Evolutionary conservation across 202 grass and related monocot genomes (phyloP), one percentile per base, ranked within the genome.

Genomic region (Zoysia matrella): DNA sequence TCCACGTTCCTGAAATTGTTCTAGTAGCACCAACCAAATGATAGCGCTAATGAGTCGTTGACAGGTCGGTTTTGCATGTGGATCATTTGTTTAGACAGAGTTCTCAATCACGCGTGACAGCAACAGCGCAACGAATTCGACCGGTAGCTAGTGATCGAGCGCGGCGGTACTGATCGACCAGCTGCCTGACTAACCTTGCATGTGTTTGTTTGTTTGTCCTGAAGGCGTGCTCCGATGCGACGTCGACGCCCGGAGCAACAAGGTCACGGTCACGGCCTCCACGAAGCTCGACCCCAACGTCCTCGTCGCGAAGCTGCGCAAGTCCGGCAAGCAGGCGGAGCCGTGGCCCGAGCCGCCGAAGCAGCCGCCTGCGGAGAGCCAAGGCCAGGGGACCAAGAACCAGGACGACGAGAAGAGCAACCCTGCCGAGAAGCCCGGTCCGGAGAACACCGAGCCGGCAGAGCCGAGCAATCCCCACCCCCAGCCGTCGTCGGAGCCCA

Each of bases 241-340:
- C 16, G 73, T 99, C 69, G 96, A 99, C 41, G 88, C 87, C 41
- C 71, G 75, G 45, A 92, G 79, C 52, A 91, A 99, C 72, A 99
- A 88, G 77, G 96, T 96, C 52, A 70, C 45, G 36, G 87, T 91
- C n/a, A 87, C 91, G 0, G 81, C 82, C 36, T 85, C 79, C 1
- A 67, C 55, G 57, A 87, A 76, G 4, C 55, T 92, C 2, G 91
- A 99, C 48, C 85, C 87, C 72, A 74, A 73, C 39, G 50, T 71
- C 14, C 85, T 99, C 11, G 51, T 99, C 8, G 81, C 82, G 39
- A 93, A 87, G 86, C n/a, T 99, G 61, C 82, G 64, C 8, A 99
- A 96, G 78, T 95, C 91, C 47, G 80, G 85, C 46, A 99, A 96
- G 80, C 91, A 87, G 49, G 96, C 96, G 0, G 86, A 89, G 14